Percentiles rank a stretch among this genome's conserved stretches.
Evolutionary conservation across 192 early-diverging fungal genomes (phyloP).

Genomic region (Mortierella hygrophila): DNA sequence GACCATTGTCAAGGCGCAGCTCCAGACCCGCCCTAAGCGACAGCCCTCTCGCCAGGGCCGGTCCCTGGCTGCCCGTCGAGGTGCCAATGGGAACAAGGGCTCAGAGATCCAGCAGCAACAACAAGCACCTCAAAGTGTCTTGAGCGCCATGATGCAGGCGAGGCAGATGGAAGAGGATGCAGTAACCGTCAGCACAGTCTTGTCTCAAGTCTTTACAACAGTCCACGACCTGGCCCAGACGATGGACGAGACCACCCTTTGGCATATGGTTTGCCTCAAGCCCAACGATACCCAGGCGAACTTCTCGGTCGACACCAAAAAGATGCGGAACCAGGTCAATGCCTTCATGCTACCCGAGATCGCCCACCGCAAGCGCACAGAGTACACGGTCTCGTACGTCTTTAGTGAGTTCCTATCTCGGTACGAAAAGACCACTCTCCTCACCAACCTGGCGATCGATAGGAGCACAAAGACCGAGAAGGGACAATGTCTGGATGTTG

Average conservation of each 20-base stretch:
- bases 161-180: constrained; percentile 55
- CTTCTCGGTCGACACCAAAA: constrained; percentile 68
- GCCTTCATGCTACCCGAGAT: constrained; percentile 80
- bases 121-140: not conserved
- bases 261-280: constrained; percentile 87
- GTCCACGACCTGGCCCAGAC: constrained; percentile 86
- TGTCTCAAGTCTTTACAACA: constrained; percentile 73
- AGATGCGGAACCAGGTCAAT: constrained; percentile 77
- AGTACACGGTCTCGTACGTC: constrained; percentile 78
- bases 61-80: constrained; percentile 57
- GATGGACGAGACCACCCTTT: constrained; percentile 80
- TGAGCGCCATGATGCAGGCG: constrained; percentile 34
- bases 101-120: constrained; percentile 28
- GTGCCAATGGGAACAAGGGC: constrained; percentile 42
- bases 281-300: constrained; percentile 70
- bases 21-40: constrained; percentile 78
- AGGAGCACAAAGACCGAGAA: constrained; percentile 35
- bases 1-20: constrained; percentile 81
- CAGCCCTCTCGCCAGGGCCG: constrained; percentile 66
- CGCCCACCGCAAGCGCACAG: constrained; percentile 69
- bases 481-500: constrained; percentile 29
- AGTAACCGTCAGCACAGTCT: constrained; percentile 60
- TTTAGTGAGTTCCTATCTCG: constrained; percentile 81
- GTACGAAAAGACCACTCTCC: constrained; percentile 70
- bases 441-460: constrained; percentile 19